A percentile compares a stretch with the other conserved stretches of the same genome.
These are phyloP conservation scores for Talaromyces pinophilus DNA, from an alignment of 2,329 filamentous ascomycete species.

Conservation along the genomic window DNA sequence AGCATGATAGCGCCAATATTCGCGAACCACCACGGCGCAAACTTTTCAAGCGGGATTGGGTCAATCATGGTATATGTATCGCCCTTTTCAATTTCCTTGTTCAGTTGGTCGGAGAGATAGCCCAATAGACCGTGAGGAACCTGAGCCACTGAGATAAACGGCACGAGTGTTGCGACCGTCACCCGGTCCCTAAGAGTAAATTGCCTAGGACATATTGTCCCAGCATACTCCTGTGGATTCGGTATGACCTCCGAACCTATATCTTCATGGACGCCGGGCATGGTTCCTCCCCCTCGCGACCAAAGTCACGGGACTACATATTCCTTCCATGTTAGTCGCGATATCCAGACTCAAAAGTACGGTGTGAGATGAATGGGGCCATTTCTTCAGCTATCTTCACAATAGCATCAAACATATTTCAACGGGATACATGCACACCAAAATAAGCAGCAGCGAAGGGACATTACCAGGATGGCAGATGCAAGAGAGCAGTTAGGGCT, in stretches of 20 bases:
- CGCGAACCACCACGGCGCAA: conserved; percentile 85
- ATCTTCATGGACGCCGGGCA: conserved; percentile 43
- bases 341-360: conserved; percentile 8
- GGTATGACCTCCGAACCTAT: conserved; percentile 27
- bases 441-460: background rate
- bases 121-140: conserved; percentile 73
- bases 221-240: conserved; percentile 57
- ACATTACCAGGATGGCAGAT: conserved; percentile 17
- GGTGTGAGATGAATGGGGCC: background rate
- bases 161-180: conserved; percentile 79
- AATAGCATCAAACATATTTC: background rate
- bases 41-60: conserved; percentile 70
- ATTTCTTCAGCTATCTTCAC: background rate
- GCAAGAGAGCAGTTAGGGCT: conserved; percentile 16
- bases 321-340: conserved; percentile 18
- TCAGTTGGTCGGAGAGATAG: conserved; percentile 81
- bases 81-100: conserved; percentile 86
- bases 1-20: conserved; percentile 89
- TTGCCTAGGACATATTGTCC: conserved; percentile 69
- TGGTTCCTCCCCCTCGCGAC: conserved; percentile 30
- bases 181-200: conserved; percentile 82
- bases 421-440: too few relatives aligned
- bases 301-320: conserved; percentile 40
- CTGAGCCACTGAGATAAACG: conserved; percentile 73
- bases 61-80: conserved; percentile 91